Percentiles rank a stretch among this genome's conserved stretches.
phyloP scores from a whole-genome alignment of 2,329 filamentous ascomycete species.

The Endocalyx cinctus region DNA sequence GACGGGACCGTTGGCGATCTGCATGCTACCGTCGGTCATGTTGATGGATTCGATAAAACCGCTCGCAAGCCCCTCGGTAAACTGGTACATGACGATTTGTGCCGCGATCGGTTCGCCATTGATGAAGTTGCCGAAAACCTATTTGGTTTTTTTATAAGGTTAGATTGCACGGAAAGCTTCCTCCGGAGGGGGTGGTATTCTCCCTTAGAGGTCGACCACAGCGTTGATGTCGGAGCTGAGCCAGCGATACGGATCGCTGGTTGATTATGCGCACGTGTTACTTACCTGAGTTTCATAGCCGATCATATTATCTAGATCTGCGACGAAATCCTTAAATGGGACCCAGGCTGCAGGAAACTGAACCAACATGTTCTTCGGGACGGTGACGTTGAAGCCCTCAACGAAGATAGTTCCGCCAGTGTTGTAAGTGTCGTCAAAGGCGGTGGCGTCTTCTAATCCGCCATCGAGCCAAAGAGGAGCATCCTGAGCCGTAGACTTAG shows the following conservation, averaged over 20 bases:
- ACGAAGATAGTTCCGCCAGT: conserved; percentile 40
- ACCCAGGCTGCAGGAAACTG: conserved; percentile 43
- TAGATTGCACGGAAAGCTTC: too few species aligned
- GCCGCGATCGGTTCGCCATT: conserved; percentile 28
- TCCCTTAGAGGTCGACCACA: not conserved
- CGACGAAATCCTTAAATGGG: conserved; percentile 35
- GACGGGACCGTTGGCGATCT: conserved; percentile 27
- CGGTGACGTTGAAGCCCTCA: conserved; percentile 38
- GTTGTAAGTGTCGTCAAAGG: conserved; percentile 34
- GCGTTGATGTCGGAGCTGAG: too few species aligned
- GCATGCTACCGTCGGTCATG: conserved; percentile 27
- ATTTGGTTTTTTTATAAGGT: too few species aligned
- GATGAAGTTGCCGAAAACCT: conserved; percentile 33
- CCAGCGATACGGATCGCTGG: not conserved
- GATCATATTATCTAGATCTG: conserved; percentile 23
- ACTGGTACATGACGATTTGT: conserved; percentile 30
- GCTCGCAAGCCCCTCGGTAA: conserved; percentile 30
- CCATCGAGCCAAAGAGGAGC: conserved; percentile 30
- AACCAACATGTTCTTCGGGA: conserved; percentile 46
- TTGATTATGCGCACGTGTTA: not conserved
- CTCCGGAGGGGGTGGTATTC: too few species aligned
- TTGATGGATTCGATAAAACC: conserved; percentile 32
- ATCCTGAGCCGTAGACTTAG: conserved; percentile 12
- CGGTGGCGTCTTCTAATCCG: conserved; percentile 26
- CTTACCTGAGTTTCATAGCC: conserved; percentile 32